These are phyloP conservation scores for Rugosomyces carneus DNA, from an alignment of 1,284 basidiomycete genomes.

Conservation along the genomic window DNA sequence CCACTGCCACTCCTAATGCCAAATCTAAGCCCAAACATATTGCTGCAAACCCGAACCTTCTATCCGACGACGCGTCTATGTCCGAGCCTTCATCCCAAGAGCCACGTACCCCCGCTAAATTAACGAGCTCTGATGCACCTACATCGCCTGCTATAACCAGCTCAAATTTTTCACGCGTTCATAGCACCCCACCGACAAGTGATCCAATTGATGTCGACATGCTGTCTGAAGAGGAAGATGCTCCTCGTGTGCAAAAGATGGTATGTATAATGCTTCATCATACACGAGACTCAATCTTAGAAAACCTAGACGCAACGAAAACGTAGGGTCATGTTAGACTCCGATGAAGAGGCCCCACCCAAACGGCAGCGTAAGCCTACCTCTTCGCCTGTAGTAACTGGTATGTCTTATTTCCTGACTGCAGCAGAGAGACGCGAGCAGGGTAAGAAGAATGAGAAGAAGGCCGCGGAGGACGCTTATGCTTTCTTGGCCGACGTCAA, in stretches of 20 bases:
- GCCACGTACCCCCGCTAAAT: slow-evolving; percentile 34
- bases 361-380: slow-evolving; percentile 22
- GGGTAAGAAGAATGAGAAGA: slow-evolving; percentile 78
- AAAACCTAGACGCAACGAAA: slow-evolving; percentile 36
- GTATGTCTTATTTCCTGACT: slow-evolving; percentile 59
- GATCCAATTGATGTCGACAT: slow-evolving; percentile 72
- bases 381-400: slow-evolving; percentile 26
- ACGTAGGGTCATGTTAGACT: slow-evolving; percentile 66
- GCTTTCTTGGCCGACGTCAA: slow-evolving; percentile 72
- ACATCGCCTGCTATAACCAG: slow-evolving; percentile 32
- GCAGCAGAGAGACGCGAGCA: slow-evolving; percentile 79
- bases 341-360: slow-evolving; percentile 54
- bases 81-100: slow-evolving; percentile 24
- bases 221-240: slow-evolving; percentile 45
- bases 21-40: slow-evolving; percentile 22
- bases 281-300: slow-evolving; percentile 1
- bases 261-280: slow-evolving; percentile 22
- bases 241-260: slow-evolving; percentile 24
- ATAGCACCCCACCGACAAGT: slow-evolving; percentile 67
- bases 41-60: slow-evolving; percentile 19
- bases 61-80: slow-evolving; percentile 18
- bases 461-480: slow-evolving; percentile 77
- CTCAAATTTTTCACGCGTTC: slow-evolving; percentile 43
- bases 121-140: slow-evolving; percentile 19
- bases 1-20: slow-evolving; percentile 19